phyloP scores from a whole-genome alignment of 306 rosid species.

The Rubus parviflorus region DNA sequence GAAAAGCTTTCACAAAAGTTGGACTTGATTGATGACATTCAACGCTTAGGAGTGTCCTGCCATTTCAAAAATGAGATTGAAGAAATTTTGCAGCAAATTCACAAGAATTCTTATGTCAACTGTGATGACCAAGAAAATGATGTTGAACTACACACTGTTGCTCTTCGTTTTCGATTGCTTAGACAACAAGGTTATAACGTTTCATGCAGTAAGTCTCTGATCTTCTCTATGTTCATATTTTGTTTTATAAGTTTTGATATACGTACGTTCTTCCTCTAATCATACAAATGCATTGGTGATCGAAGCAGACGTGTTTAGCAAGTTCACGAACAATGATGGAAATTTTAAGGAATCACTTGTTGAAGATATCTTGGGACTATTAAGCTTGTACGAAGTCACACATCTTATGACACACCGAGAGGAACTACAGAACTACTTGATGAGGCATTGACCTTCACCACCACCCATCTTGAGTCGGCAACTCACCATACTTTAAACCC shows the following conservation, averaged over 20 bases:
- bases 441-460: conserved; percentile 26
- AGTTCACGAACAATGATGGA: conserved; percentile 4
- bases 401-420: neutral
- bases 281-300: neutral
- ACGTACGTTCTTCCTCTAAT: neutral
- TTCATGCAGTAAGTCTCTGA: conserved; percentile 22
- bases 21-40: conserved; percentile 31
- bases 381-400: neutral
- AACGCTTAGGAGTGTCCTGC: conserved; percentile 21
- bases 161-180: conserved; percentile 43
- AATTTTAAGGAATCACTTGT: conserved; percentile 7
- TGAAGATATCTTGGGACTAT: neutral
- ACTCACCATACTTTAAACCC: neutral
- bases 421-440: neutral
- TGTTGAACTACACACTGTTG: conserved; percentile 10
- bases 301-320: conserved; percentile 2
- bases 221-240: neutral
- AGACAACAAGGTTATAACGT: conserved; percentile 38
- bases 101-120: neutral
- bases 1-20: conserved; percentile 17
- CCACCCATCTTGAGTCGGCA: conserved; percentile 24
- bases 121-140: neutral
- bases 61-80: conserved; percentile 43
- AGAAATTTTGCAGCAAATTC: conserved; percentile 19
- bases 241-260: neutral